Percentiles rank a stretch among this genome's conserved stretches.
phyloP scores from a whole-genome alignment of 768 basidiomycete species.

The Multifurca ochricompacta region DNA sequence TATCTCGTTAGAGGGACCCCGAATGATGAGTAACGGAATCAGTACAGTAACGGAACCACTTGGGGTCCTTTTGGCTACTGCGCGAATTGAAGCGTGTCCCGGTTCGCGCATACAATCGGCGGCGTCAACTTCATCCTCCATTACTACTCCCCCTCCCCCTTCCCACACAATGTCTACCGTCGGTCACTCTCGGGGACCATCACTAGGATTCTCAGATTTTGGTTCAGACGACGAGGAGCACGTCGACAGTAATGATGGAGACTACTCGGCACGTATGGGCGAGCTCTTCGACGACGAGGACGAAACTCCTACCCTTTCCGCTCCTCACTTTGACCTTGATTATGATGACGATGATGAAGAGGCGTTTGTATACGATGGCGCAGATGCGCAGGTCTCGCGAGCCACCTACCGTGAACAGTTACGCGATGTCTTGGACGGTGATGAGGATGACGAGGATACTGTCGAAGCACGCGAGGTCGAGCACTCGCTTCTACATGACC shows the following conservation, averaged over 20 bases:
- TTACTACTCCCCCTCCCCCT: not conserved
- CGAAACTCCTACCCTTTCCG: slow-evolving; percentile 3
- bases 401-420: slow-evolving; percentile 60
- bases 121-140: too few species aligned
- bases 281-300: slow-evolving; percentile 48
- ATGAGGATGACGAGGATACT: slow-evolving; percentile 39
- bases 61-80: not conserved
- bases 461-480: slow-evolving; percentile 40
- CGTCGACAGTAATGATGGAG: slow-evolving; percentile 37
- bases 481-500: slow-evolving; percentile 35
- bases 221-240: slow-evolving; percentile 37
- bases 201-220: slow-evolving; percentile 32
- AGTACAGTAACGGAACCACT: too few species aligned
- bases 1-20: not conserved
- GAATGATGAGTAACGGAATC: not conserved
- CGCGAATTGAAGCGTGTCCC: not conserved
- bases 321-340: slow-evolving; percentile 19
- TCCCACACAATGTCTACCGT: slow-evolving; percentile 3
- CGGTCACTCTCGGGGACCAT: slow-evolving; percentile 15
- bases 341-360: slow-evolving; percentile 37
- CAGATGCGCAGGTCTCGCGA: slow-evolving; percentile 45
- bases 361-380: slow-evolving; percentile 65
- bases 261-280: slow-evolving; percentile 63
- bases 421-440: slow-evolving; percentile 63
- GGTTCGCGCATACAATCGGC: not conserved